Evolutionary conservation across 805 yeast species (phyloP), one percentile per base, ranked within the genome.

Genomic region (Brettanomyces custersianus): DNA sequence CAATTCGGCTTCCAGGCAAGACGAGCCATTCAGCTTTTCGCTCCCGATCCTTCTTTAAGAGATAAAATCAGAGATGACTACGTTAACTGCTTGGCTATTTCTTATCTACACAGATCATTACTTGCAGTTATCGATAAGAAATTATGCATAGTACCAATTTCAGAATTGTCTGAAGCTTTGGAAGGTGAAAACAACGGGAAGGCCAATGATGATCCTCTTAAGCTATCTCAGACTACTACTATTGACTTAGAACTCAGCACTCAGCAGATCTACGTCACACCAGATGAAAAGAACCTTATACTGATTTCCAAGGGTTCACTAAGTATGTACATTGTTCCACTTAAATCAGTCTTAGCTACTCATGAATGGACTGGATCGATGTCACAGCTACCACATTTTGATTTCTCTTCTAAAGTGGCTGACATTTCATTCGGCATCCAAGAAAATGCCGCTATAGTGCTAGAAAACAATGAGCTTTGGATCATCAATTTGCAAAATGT

Each of bases 1-100:
- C 19, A 10, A 29, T 47, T 57, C 39, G 62, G 62, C 2, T 57
- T 57, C 35, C 57, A 54, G 39, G 43, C 44, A 17, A 47, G 41
- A 22, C 38, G 45, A 12, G 42, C 52, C 4, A 30, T 56, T n/a
- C 49, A 52, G 33, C 35, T 56, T n/a, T 51, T 52, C 18, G 39
- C 39, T 7, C 17, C 23, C 3, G 34, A 38, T 6, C 7, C 31
- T 7, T 22, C 38, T 5, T n/a, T 22, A 16, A 25, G 16, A 20
- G 19, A 17, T 7, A 7, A 19, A 4, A 13, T 41, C 26, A 29
- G 29, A 7, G 9, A 27, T 4, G 33, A 39, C 8, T 48, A 36
- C 26, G 30, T 45, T 7, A 49, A 48, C 26, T 42, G 30, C 17
- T 31, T 55, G 20, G 47, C 46, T 4, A 35, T 52, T 20, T 47